Conservation (phyloP, 352 stramenopile genomes). For the Phytophthora sp. region DNA sequence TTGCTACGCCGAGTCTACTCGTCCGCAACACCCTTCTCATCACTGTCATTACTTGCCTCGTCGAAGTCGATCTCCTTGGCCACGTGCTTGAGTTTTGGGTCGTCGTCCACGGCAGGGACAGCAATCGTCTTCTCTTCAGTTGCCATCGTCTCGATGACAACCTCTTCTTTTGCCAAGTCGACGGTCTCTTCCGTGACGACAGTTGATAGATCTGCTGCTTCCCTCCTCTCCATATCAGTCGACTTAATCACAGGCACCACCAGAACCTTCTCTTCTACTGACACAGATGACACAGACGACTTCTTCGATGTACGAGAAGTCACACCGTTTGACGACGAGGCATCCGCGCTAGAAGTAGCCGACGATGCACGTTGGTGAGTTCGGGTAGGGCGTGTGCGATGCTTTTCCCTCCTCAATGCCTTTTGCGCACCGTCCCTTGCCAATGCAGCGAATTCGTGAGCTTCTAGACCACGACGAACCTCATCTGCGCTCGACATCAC, state of each 20-base stretch:
- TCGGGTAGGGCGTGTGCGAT: slow-evolving; percentile 9
- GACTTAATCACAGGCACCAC: background rate
- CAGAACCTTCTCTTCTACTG: slow-evolving; percentile 22
- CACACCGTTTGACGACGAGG: slow-evolving; percentile 29
- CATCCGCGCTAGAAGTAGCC: slow-evolving; percentile 24
- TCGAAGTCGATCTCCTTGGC: slow-evolving; percentile 51
- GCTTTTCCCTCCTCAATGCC: slow-evolving; percentile 17
- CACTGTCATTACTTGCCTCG: slow-evolving; percentile 39
- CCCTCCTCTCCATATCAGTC: background rate
- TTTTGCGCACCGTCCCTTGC: slow-evolving; percentile 35
- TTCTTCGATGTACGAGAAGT: slow-evolving; percentile 36
- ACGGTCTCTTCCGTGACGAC: slow-evolving; percentile 1
- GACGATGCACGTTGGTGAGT: slow-evolving; percentile 8
- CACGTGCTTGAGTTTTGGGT: slow-evolving; percentile 25
- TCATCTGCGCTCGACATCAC: slow-evolving; percentile 50
- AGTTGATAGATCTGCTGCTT: background rate
- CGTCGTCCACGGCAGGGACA: slow-evolving; percentile 20
- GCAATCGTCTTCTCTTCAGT: slow-evolving; percentile 12
- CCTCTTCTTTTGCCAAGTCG: background rate
- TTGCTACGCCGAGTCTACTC: slow-evolving; percentile 16
- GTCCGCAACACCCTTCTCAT: slow-evolving; percentile 28
- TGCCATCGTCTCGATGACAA: background rate
- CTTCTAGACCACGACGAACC: slow-evolving; percentile 56
- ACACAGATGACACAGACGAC: slow-evolving; percentile 31
- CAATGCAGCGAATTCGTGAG: slow-evolving; percentile 53